These are phyloP conservation scores for Tremellales sp. DNA, from an alignment of 1,284 basidiomycete species.

Conservation along the genomic window DNA sequence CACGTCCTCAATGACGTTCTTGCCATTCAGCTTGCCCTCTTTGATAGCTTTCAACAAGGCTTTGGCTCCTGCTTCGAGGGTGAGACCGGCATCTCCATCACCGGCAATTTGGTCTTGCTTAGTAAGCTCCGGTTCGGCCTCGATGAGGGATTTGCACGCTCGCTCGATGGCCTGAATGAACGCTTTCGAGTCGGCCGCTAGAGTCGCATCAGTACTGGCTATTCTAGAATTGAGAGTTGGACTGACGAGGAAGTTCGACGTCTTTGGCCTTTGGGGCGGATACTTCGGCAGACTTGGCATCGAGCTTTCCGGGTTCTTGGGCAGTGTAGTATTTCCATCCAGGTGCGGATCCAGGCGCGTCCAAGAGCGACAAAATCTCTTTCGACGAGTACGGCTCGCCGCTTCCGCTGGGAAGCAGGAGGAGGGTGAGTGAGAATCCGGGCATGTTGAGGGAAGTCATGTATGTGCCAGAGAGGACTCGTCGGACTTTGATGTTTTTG, in stretches of 20 bases:
- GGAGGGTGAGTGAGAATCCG: constrained; percentile 82
- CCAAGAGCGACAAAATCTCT: constrained; percentile 69
- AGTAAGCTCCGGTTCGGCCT: constrained; percentile 82
- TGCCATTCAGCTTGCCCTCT: constrained; percentile 54
- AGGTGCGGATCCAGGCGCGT: constrained; percentile 66
- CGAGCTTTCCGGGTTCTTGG: constrained; percentile 27
- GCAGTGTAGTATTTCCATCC: constrained; percentile 67
- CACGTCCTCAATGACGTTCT: constrained; percentile 62
- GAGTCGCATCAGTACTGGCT: background rate
- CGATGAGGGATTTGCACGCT: constrained; percentile 67
- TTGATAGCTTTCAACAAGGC: constrained; percentile 49
- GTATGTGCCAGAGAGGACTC: constrained; percentile 72
- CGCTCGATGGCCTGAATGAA: constrained; percentile 53
- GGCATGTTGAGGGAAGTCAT: constrained; percentile 95
- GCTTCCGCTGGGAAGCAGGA: constrained; percentile 63
- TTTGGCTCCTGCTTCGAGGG: constrained; percentile 67
- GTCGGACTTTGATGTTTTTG: constrained; percentile 58
- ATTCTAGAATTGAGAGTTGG: background rate
- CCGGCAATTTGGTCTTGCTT: constrained; percentile 70
- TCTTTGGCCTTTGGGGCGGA: constrained; percentile 24
- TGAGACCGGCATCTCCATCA: constrained; percentile 67
- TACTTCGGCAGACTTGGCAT: constrained; percentile 14
- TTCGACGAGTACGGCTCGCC: constrained; percentile 49
- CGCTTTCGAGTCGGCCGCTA: constrained; percentile 22
- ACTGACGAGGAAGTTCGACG: constrained; percentile 35